Conservation (phyloP, 805 yeast genomes). For the Wickerhamiella alocasiicola region DNA sequence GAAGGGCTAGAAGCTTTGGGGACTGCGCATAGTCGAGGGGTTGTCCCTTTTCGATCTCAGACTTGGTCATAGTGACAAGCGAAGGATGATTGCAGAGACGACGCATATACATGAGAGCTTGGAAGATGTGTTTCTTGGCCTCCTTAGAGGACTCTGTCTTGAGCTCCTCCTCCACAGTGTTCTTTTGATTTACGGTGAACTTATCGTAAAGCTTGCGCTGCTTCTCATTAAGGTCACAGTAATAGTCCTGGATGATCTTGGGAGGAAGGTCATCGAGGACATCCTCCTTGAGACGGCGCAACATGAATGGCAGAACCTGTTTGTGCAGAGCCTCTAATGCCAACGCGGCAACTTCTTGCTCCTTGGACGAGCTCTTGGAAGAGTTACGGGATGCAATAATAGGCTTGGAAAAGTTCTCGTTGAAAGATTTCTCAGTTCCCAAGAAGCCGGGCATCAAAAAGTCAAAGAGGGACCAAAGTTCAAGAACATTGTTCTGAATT, state of each 20-base stretch:
- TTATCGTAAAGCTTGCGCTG: slow-evolving; percentile 82
- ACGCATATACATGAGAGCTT: slow-evolving; percentile 93
- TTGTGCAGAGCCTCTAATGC: slow-evolving; percentile 94
- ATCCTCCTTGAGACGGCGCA: slow-evolving; percentile 91
- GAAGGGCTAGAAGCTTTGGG: slow-evolving; percentile 76
- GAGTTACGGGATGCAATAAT: slow-evolving; percentile 86
- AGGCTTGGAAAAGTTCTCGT: slow-evolving; percentile 94
- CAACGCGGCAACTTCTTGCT: slow-evolving; percentile 92
- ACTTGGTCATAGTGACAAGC: slow-evolving; percentile 66
- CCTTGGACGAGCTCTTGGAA: slow-evolving; percentile 71
- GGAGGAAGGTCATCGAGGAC: slow-evolving; percentile 95
- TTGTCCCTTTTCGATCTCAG: slow-evolving; percentile 66
- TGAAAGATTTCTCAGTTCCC: slow-evolving; percentile 88
- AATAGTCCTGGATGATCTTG: slow-evolving; percentile 94
- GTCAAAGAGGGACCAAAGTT: slow-evolving; percentile 94
- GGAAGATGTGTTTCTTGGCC: slow-evolving; percentile 86
- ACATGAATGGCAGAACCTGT: slow-evolving; percentile 91
- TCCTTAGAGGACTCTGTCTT: slow-evolving; percentile 29
- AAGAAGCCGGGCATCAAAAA: slow-evolving; percentile 97
- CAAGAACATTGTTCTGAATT: slow-evolving; percentile 91
- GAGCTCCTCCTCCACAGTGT: slow-evolving; percentile 36
- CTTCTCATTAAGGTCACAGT: slow-evolving; percentile 85
- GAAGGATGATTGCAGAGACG: slow-evolving; percentile 95
- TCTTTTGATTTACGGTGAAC: slow-evolving; percentile 76
- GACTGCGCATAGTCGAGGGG: slow-evolving; percentile 73